Conservation (phyloP, 1,139 yeast species). For the Scheffersomyces quercinus region DNA sequence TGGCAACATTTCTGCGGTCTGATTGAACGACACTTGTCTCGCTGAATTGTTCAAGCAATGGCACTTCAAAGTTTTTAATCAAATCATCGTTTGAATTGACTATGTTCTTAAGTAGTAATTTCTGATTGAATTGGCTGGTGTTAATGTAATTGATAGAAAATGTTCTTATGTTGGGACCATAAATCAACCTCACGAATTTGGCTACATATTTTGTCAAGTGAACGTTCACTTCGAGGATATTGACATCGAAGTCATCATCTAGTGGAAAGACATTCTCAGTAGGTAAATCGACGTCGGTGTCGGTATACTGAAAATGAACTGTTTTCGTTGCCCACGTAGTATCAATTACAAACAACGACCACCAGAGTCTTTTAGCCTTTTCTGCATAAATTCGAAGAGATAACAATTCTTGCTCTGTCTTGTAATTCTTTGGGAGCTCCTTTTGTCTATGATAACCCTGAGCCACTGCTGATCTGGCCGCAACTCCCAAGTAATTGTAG, state of each 20-base stretch:
- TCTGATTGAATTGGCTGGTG: slow-evolving; percentile 42
- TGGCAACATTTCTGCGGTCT: slow-evolving; percentile 36
- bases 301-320: slow-evolving; percentile 49
- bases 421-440: slow-evolving; percentile 8
- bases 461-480: slow-evolving; percentile 46
- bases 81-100: slow-evolving; percentile 30
- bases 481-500: slow-evolving; percentile 51
- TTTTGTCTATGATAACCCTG: slow-evolving; percentile 46
- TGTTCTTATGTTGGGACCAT: slow-evolving; percentile 40
- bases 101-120: slow-evolving; percentile 30
- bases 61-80: slow-evolving; percentile 32
- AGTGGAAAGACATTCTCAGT: slow-evolving; percentile 32
- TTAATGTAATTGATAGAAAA: slow-evolving; percentile 42
- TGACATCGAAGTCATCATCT: slow-evolving; percentile 33
- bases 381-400: slow-evolving; percentile 21
- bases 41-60: slow-evolving; percentile 26
- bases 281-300: slow-evolving; percentile 52
- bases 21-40: slow-evolving; percentile 18
- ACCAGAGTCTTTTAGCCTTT: slow-evolving; percentile 51
- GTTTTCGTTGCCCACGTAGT: slow-evolving; percentile 52
- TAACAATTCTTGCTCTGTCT: background rate
- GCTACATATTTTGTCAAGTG: slow-evolving; percentile 42
- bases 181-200: slow-evolving; percentile 32
- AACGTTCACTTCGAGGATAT: slow-evolving; percentile 37
- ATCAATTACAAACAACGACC: slow-evolving; percentile 55